Conservation (phyloP, 2,329 filamentous ascomycete species). For the Basipetospora chlamydospora region DNA sequence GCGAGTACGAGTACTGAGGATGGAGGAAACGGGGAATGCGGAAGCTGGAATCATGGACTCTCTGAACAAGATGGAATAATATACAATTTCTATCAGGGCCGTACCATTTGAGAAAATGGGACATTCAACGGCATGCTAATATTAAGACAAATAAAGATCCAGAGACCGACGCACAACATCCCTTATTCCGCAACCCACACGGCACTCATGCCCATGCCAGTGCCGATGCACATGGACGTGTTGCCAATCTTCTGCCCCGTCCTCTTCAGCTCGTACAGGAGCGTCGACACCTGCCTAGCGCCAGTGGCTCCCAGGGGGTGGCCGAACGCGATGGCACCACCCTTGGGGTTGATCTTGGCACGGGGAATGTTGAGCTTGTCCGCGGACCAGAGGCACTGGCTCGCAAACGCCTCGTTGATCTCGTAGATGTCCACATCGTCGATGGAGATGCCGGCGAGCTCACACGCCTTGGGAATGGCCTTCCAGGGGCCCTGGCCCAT, state of each 20-base stretch:
- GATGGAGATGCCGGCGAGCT: slow-evolving; percentile 72
- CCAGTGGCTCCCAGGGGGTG: slow-evolving; percentile 93
- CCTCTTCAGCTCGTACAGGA: slow-evolving; percentile 79
- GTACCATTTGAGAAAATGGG: no score
- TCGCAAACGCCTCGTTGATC: slow-evolving; percentile 98
- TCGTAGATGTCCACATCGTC: slow-evolving; percentile 95
- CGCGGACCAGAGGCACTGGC: slow-evolving; percentile 85
- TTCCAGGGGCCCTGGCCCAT: slow-evolving; percentile 96
- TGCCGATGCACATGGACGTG: slow-evolving; percentile 93
- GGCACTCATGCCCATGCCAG: slow-evolving; percentile 95
- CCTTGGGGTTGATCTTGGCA: slow-evolving; percentile 94
- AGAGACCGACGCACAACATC: not conserved
- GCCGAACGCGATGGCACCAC: slow-evolving; percentile 88
- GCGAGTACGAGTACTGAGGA: no score
- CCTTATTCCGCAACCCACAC: slow-evolving; percentile 92
- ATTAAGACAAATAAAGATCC: no score
- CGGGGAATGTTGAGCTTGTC: slow-evolving; percentile 70
- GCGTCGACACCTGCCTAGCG: slow-evolving; percentile 80
- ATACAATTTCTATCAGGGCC: no score
- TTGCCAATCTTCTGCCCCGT: slow-evolving; percentile 76
- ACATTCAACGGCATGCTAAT: no score
- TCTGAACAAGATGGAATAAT: no score
- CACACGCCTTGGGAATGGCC: slow-evolving; percentile 82
- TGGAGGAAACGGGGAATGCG: no score
- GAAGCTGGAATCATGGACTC: no score